Base-by-base conservation (phyloP, 179 eudicot genomes). In the Nepenthes alata region DNA sequence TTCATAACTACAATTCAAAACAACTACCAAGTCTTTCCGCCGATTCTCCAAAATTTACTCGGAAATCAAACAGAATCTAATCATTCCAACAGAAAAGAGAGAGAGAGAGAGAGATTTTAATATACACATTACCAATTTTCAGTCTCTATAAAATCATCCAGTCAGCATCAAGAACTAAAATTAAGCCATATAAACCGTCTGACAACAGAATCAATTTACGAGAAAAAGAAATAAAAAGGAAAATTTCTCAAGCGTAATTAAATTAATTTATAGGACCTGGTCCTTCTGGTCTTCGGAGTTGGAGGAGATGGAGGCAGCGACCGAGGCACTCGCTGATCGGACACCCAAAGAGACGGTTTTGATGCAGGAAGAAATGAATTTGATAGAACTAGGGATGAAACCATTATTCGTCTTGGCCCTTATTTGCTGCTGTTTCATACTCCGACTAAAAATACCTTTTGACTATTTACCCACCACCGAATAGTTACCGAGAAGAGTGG, bases 271-370 rank as follows among this genome's bases (percentile, higher is more conserved):
- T 4, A 52, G 25, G 50, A 63, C 90, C 90, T 85, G 87, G 76
- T 85, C 87, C 62, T 74, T 84, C 34, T 50, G 77, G 15, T 56
- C 81, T 52, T 84, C 86, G 14, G 75, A 54, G 57, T 78, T 75
- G 0, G 64, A 44, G 52, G 84, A 65, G 48, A 83, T 74, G 3
- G 84, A 75, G 34, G 78, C 84, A 47, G 89, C 78, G 57, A 84
- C 83, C 35, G 90, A 68, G 35, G 78, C 84, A 44, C 87, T 78
- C 36, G 87, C 85, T 39, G 83, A 82, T 61, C 83, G 74, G 13
- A 85, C 90, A 74, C 78, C 83, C 9, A 85, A 68, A 16, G 90
- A 82, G 57, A 82, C 90, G 57, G 90, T 80, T 35, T 74, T 85
- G 66, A 85, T 64, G 34, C 85, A 85, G 44, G 90, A 82, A 3